Conservation (phyloP, 2,329 filamentous ascomycete species). For the Ceratocystis huliohia region DNA sequence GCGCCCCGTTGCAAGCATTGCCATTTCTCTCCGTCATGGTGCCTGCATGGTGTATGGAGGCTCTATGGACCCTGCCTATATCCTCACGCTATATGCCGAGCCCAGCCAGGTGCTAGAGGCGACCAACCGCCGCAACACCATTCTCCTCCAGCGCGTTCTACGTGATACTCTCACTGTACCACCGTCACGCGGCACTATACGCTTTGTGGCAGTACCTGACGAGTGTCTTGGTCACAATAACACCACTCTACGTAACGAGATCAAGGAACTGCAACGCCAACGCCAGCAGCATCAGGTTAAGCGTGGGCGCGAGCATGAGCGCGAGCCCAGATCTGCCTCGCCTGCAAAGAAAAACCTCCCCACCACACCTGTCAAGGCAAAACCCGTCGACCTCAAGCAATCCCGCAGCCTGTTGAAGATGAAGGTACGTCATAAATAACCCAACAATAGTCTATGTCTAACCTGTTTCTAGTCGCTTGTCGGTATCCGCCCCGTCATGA, state of each 20-base stretch:
- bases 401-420: not conserved
- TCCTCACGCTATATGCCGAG: constrained; percentile 59
- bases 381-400: not conserved
- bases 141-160: constrained; percentile 65
- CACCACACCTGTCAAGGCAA: not conserved
- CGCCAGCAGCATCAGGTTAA: constrained; percentile 26
- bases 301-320: constrained; percentile 24
- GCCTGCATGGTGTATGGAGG: constrained; percentile 62
- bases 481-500: not conserved
- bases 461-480: not conserved
- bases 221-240: constrained; percentile 61
- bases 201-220: constrained; percentile 57
- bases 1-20: constrained; percentile 58
- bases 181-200: constrained; percentile 55
- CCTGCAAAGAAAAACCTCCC: not conserved
- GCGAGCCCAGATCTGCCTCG: not conserved
- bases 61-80: constrained; percentile 67
- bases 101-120: constrained; percentile 55
- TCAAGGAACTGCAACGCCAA: constrained; percentile 40
- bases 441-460: too few species aligned
- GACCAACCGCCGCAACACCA: constrained; percentile 69
- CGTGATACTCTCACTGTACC: constrained; percentile 55
- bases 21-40: constrained; percentile 64
- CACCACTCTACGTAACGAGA: constrained; percentile 54
- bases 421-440: not conserved